Base-by-base conservation (phyloP, 2,329 filamentous ascomycete species). In the Hypocrella siamensis region DNA sequence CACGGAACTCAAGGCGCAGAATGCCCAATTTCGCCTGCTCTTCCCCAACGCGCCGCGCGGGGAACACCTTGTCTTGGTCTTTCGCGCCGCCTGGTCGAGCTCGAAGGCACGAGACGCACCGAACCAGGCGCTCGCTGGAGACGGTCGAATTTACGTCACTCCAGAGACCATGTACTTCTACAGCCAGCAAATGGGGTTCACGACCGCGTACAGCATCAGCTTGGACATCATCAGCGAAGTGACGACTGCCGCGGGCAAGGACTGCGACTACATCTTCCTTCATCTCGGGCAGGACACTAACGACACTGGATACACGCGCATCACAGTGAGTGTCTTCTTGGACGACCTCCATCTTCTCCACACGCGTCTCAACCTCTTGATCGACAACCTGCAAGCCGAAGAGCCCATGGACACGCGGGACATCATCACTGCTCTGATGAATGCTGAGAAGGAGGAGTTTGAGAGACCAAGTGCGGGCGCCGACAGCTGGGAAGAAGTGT, bases 151-250 rank as follows among this genome's bases (percentile, higher is more conserved):
- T 17, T 98, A 92, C 51, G 76, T 93, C 37, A 96, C 88, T 1
- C 67, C 78, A 0, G 75, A 79, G 38, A 80, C 86, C 40, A 75
- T 98, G 51, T 96, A 93, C 53, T 96, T 98, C 49, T 98, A 94
- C 56, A 92, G 86, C 44, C 81, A 96, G 47, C 82, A 94, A 48
- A 75, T 94, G 51, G 90, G 90, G 5, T 67, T 98, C 5, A 79
- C 96, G 1, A 66, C 93, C 22, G 81, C 88, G 1, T 88, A 85
- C 31, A 72, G 72, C 12, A 72, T 92, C 31, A 74, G 68, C 33
- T 63, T 98, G 35, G 69, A 76, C 33, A 75, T 70, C 30, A 83
- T 98, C 35, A 74, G 75, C 7, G 90, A 96, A 53, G 83, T 96
- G 26, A 94, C 84, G 17, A 82, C 82, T 24, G 84, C 84, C 2